These are phyloP conservation scores for Mucor piriformis DNA, from an alignment of 371 early-diverging fungal genomes.

Conservation along the genomic window DNA sequence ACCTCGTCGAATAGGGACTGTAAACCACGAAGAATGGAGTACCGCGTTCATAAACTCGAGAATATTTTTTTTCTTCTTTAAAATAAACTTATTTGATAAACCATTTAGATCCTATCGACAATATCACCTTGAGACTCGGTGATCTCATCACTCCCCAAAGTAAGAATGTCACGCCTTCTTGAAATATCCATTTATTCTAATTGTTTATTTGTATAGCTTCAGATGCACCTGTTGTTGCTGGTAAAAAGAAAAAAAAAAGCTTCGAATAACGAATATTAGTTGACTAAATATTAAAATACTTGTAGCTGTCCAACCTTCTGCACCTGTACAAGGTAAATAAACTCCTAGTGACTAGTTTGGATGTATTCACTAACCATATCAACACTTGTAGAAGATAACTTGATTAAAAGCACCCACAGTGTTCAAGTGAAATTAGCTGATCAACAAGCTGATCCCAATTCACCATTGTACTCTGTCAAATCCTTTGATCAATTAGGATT, in stretches of 20 bases:
- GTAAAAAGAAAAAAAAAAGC: too few relatives aligned
- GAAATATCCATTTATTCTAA: too few relatives aligned
- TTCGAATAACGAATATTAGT: too few relatives aligned
- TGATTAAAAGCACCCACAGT: conserved; percentile 64
- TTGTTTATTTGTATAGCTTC: background rate
- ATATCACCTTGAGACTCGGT: conserved; percentile 32
- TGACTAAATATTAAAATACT: too few relatives aligned
- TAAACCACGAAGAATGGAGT: background rate
- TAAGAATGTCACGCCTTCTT: too few relatives aligned
- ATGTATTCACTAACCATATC: too few relatives aligned
- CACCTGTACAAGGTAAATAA: too few relatives aligned
- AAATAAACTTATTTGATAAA: background rate
- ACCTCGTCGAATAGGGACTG: background rate
- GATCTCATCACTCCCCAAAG: conserved; percentile 33
- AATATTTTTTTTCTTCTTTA: too few relatives aligned
- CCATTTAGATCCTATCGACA: conserved; percentile 31
- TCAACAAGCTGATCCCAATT: conserved; percentile 76
- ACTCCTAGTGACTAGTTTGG: too few relatives aligned
- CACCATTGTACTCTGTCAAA: conserved; percentile 78
- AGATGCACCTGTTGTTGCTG: background rate
- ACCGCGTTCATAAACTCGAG: too few relatives aligned
- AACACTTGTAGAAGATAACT: conserved; percentile 11
- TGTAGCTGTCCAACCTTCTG: background rate
- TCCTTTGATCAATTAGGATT: conserved; percentile 79
- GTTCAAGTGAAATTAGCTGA: conserved; percentile 85